Evolutionary conservation across 768 basidiomycete species (phyloP).

Genomic region (Steccherinum ochraceum): DNA sequence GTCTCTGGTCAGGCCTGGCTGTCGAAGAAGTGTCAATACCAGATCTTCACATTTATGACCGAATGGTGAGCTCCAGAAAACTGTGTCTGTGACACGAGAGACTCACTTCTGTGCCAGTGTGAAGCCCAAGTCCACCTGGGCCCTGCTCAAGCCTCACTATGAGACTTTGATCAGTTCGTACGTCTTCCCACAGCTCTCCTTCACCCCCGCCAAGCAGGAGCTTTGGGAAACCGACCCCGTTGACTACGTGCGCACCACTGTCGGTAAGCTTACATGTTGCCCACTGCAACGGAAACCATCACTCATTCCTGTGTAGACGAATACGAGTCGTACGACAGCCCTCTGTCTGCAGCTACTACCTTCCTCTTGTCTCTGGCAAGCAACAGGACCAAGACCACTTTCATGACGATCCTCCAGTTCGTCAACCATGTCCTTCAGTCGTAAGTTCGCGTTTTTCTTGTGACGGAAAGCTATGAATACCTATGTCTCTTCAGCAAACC

Average conservation of each 20-base stretch:
- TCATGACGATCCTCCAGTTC: constrained; percentile 73
- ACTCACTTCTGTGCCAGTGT: constrained; percentile 44
- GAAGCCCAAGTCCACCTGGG: constrained; percentile 92
- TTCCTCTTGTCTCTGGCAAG: constrained; percentile 76
- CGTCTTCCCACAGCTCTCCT: constrained; percentile 82
- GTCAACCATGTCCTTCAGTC: constrained; percentile 69
- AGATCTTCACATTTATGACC: constrained; percentile 79
- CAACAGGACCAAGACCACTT: constrained; percentile 76
- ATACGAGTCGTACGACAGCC: constrained; percentile 71
- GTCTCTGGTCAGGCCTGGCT: constrained; percentile 75
- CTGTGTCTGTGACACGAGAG: not conserved
- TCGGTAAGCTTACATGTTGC: constrained; percentile 59
- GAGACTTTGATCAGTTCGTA: constrained; percentile 73
- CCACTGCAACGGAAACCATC: no score
- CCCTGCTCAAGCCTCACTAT: constrained; percentile 79
- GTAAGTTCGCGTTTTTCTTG: constrained; percentile 30
- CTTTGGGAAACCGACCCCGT: constrained; percentile 80
- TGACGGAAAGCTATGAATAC: not conserved
- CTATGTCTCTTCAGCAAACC: constrained; percentile 30
- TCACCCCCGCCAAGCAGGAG: constrained; percentile 58
- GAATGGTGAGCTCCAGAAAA: constrained; percentile 53
- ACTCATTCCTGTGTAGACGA: constrained; percentile 49
- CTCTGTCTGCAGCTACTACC: constrained; percentile 71
- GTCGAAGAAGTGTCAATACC: constrained; percentile 77
- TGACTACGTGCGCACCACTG: constrained; percentile 70